phyloP scores from a whole-genome alignment of 2,329 filamentous ascomycete genomes.

The Aspergillus aculeatinus region DNA sequence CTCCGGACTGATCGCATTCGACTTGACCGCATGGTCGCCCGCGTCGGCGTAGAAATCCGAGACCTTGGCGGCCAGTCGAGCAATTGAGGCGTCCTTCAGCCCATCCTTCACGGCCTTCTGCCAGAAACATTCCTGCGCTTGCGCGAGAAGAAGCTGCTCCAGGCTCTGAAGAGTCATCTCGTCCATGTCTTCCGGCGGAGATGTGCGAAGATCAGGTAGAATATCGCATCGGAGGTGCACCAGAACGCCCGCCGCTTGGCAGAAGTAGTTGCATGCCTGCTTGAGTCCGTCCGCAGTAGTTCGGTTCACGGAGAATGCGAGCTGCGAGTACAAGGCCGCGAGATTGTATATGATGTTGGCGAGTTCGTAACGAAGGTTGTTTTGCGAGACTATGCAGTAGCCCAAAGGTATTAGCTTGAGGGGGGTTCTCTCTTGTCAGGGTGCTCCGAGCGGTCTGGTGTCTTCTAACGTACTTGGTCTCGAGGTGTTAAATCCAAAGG shows the following conservation, averaged over 20 bases:
- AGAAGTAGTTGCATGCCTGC: slow-evolving; percentile 85
- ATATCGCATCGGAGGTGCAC: slow-evolving; percentile 72
- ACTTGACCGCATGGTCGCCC: slow-evolving; percentile 82
- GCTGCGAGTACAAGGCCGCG: slow-evolving; percentile 86
- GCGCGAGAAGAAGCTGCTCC: slow-evolving; percentile 79
- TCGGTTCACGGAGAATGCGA: slow-evolving; percentile 77
- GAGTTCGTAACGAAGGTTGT: slow-evolving; percentile 76
- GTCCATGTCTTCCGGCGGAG: slow-evolving; percentile 95
- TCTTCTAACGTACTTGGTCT: slow-evolving; percentile 53
- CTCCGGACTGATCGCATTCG: slow-evolving; percentile 82
- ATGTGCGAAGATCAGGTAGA: slow-evolving; percentile 76
- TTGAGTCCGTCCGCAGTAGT: slow-evolving; percentile 80
- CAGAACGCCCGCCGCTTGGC: slow-evolving; percentile 80
- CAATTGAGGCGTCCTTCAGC: slow-evolving; percentile 87
- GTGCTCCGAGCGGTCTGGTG: background rate
- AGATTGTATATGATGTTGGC: slow-evolving; percentile 93
- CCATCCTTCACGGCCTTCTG: slow-evolving; percentile 93
- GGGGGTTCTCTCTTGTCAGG: too few relatives aligned
- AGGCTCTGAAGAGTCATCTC: slow-evolving; percentile 79
- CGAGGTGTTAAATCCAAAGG: slow-evolving; percentile 83
- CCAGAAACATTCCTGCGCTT: slow-evolving; percentile 98
- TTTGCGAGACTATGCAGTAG: slow-evolving; percentile 54
- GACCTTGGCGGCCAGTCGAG: slow-evolving; percentile 85
- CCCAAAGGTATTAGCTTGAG: background rate
- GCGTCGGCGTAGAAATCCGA: slow-evolving; percentile 86